phyloP scores from a whole-genome alignment of 495 filamentous ascomycete species.

The Penicillium bovifimosum region DNA sequence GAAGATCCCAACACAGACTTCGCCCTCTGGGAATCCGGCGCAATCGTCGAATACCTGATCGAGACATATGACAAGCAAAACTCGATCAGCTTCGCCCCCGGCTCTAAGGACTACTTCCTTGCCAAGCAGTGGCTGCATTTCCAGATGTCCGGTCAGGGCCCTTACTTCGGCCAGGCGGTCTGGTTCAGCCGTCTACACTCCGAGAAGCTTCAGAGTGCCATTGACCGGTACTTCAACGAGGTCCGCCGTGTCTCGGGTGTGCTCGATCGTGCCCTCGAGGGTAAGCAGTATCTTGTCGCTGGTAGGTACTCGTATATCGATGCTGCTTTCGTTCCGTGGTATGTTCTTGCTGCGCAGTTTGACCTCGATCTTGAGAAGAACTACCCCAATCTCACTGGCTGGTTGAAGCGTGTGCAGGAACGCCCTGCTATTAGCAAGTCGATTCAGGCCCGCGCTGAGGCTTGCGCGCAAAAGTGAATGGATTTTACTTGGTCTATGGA shows the following conservation, averaged over 20 bases:
- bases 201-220: constrained; percentile 45
- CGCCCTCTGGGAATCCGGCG: constrained; percentile 48
- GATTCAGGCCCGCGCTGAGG: no score
- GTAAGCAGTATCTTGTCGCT: constrained; percentile 43
- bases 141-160: constrained; percentile 56
- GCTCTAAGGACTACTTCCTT: constrained; percentile 37
- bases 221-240: constrained; percentile 51
- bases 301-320: constrained; percentile 47
- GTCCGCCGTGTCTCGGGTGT: constrained; percentile 48
- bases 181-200: constrained; percentile 49
- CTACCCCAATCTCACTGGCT: no score
- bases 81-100: not conserved
- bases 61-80: not conserved
- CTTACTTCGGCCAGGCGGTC: constrained; percentile 48
- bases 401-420: no score
- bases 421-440: no score
- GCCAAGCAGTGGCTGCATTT: constrained; percentile 43
- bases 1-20: constrained; percentile 57
- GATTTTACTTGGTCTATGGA: no score
- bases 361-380: no score
- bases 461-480: no score
- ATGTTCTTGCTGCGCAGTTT: no score
- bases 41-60: not conserved
- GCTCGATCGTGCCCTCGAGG: constrained; percentile 33
- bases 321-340: constrained; percentile 28